Conservation (phyloP, 805 yeast species). For the Brettanomyces anomalus region DNA sequence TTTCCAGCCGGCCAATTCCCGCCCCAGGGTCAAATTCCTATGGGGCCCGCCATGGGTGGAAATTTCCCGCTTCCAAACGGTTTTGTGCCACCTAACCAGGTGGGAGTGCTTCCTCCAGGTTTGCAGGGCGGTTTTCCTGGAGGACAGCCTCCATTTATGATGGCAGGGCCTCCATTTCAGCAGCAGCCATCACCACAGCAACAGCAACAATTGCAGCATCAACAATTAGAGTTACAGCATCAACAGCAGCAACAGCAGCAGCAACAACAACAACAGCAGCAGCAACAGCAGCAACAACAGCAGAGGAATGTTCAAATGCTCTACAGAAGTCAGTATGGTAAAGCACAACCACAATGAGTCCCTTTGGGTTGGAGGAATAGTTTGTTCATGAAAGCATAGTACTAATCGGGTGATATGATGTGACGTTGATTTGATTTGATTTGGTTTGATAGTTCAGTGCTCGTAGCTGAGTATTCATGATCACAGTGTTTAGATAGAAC, state of each 20-base stretch:
- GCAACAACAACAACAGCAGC: constrained; percentile 8
- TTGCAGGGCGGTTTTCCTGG: not conserved
- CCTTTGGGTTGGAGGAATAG: not conserved
- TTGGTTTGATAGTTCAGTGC: too few relatives aligned
- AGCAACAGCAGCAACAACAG: constrained; percentile 2
- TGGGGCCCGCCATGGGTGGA: not conserved
- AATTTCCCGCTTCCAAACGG: constrained; percentile 2
- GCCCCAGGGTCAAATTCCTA: constrained; percentile 1
- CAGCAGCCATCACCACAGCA: constrained; percentile 6
- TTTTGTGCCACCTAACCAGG: not conserved
- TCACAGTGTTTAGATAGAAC: too few relatives aligned
- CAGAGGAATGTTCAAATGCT: not conserved
- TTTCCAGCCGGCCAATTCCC: not conserved
- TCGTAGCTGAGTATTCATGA: too few relatives aligned
- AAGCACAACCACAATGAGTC: not conserved
- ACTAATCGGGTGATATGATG: too few relatives aligned
- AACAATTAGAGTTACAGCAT: constrained; percentile 7
- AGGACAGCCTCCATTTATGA: constrained; percentile 4
- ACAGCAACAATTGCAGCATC: constrained; percentile 4
- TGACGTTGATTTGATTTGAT: too few relatives aligned
- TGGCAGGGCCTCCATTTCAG: not conserved
- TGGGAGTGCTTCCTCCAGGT: not conserved
- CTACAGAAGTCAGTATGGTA: constrained; percentile 3
- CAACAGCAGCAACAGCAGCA: constrained; percentile 14
- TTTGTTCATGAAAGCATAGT: too few relatives aligned